Conservation (phyloP, 108 stramenopile species). For the Fragilariopsis cylindrus region DNA sequence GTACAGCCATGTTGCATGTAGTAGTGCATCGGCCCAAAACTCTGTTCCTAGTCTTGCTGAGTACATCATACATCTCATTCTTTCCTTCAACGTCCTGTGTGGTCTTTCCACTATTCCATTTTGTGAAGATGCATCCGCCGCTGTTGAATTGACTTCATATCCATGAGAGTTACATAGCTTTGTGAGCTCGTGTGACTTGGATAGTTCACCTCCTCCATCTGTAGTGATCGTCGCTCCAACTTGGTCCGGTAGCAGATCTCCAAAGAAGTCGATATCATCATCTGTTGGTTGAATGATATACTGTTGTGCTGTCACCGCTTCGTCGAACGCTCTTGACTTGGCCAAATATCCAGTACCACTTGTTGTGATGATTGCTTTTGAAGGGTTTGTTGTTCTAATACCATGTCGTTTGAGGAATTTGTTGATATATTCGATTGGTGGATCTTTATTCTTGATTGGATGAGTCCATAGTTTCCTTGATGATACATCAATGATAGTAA, state of each 20-base stretch:
- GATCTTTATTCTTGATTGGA: neutral
- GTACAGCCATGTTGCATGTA: conserved; percentile 19
- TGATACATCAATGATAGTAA: neutral
- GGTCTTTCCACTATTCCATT: conserved; percentile 25
- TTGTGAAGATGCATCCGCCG: conserved; percentile 5
- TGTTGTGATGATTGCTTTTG: neutral
- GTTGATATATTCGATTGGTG: neutral
- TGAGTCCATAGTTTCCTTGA: neutral
- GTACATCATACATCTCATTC: conserved; percentile 13
- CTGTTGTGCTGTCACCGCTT: neutral
- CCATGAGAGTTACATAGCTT: neutral
- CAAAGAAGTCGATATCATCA: neutral
- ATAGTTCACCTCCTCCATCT: conserved; percentile 17
- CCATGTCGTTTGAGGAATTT: conserved; percentile 1
- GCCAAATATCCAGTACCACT: neutral
- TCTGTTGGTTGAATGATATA: neutral
- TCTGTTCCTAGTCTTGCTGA: conserved; percentile 9
- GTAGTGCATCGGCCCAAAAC: conserved; percentile 18
- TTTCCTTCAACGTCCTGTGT: conserved; percentile 1
- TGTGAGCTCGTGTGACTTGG: neutral
- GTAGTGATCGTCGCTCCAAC: neutral
- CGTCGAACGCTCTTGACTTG: neutral
- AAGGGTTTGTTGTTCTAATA: neutral
- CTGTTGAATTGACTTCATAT: conserved; percentile 3
- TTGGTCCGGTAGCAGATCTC: neutral